phyloP scores from a whole-genome alignment of 2,329 filamentous ascomycete species.

The Gaeumannomyces sp. region DNA sequence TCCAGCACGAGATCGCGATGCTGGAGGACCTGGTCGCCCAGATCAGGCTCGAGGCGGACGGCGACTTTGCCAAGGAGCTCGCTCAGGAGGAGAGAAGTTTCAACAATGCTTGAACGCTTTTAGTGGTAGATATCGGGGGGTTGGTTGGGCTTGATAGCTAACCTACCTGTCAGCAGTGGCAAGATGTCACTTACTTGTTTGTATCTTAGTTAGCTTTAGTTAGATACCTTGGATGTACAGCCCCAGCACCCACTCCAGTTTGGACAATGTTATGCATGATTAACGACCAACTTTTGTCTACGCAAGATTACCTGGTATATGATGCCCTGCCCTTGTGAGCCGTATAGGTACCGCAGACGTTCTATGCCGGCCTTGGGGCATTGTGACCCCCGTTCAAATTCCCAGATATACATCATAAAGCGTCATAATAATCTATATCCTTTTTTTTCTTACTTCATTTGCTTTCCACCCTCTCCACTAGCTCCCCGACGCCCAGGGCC shows the following conservation, averaged over 20 bases:
- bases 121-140: not conserved
- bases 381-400: no score
- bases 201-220: not conserved
- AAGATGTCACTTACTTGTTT: not conserved
- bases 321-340: no score
- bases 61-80: constrained; percentile 39
- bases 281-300: not conserved
- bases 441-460: constrained; percentile 22
- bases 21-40: constrained; percentile 31
- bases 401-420: no score
- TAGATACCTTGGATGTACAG: not conserved
- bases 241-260: not conserved
- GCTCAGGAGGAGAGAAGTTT: constrained; percentile 22
- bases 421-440: not conserved
- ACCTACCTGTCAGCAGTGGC: not conserved
- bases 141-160: not conserved
- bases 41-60: constrained; percentile 39
- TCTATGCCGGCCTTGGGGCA: no score
- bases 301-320: not conserved
- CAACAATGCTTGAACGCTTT: not conserved
- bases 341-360: no score
- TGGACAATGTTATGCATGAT: not conserved
- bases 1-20: constrained; percentile 32
- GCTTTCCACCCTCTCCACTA: constrained; percentile 66
- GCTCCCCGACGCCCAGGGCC: constrained; percentile 68